Evolutionary conservation across 805 yeast species (phyloP), one percentile per base, ranked within the genome.

Genomic region (Metschnikowia dekortorum): DNA sequence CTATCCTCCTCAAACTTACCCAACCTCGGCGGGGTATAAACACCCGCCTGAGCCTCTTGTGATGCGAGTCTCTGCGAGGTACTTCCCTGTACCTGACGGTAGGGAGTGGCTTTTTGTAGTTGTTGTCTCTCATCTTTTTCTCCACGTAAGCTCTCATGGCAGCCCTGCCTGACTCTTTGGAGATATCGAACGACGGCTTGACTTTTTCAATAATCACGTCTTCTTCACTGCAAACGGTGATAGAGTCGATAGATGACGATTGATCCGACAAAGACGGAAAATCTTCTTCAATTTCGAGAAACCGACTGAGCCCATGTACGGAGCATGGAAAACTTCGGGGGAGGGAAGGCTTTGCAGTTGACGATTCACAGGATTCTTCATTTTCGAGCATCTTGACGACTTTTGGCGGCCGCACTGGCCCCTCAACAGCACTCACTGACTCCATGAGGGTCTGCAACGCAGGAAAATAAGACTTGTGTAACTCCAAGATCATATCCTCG

Each of bases 1-100:
- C 47, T n/a, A 45, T 16, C 30, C 16, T 30, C 16, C 32, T 38
- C 29, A 46, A 26, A 29, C 39, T 46, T 22, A 54, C 46, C 57
- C 57, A 54, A n/a, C 57, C 57, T 37, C 52, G 48, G 28, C 44
- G 44, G 7, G 56, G 52, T 16, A 50, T 44, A 30, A 39, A 53
- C 7, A 52, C 52, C 13, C 56, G 46, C 8, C 51, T 32, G 49
- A 44, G 46, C 28, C 29, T 50, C 16, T 14, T 42, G 14, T 38
- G 35, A 16, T 31, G 30, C 7, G 50, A 29, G 29, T 44, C 48
- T 30, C 14, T 22, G 31, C 49, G 39, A 16, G 44, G 39, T 11
- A 39, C 36, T 9, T 30, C 37, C 22, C 31, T 8, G 22, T 34
- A 18, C 26, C 32, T 33, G 26, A 46, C 51, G 1, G n/a, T 36